Evolutionary conservation across 2,329 filamentous ascomycete species (phyloP).

Genomic region (Exserohilum rostratum): DNA sequence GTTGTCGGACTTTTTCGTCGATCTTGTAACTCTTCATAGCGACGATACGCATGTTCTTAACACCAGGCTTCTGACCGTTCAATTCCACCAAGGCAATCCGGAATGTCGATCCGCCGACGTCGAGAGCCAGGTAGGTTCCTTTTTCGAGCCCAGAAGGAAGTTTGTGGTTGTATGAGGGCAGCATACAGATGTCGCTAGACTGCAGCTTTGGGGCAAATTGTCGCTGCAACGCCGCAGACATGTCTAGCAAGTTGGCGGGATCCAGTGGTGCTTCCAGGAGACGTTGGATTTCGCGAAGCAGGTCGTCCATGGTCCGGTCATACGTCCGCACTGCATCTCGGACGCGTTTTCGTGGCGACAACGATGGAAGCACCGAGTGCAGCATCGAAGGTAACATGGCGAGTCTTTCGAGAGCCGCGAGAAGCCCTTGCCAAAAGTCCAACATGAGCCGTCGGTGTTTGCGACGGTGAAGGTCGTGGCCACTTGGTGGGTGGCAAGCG

Average conservation of each 20-base stretch:
- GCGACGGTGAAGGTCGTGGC: conserved; percentile 24
- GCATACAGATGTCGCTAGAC: conserved; percentile 65
- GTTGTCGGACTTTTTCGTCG: conserved; percentile 60
- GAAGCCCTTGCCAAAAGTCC: conserved; percentile 49
- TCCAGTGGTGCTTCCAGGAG: conserved; percentile 54
- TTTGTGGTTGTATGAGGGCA: conserved; percentile 68
- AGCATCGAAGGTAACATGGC: conserved; percentile 50
- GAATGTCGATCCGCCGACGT: conserved; percentile 71
- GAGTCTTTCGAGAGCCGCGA: conserved; percentile 47
- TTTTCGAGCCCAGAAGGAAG: conserved; percentile 65
- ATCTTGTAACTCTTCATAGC: conserved; percentile 62
- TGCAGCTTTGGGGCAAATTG: conserved; percentile 63
- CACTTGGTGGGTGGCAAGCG: conserved; percentile 21
- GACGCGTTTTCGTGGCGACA: conserved; percentile 41
- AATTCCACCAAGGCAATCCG: conserved; percentile 66
- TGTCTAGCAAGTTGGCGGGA: conserved; percentile 49
- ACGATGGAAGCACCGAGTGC: conserved; percentile 45
- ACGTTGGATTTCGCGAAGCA: conserved; percentile 51
- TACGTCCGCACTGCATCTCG: conserved; percentile 49
- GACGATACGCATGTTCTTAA: conserved; percentile 60
- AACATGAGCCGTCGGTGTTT: conserved; percentile 47
- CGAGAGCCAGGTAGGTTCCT: conserved; percentile 66
- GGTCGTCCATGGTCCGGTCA: conserved; percentile 56
- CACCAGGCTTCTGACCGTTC: conserved; percentile 52
- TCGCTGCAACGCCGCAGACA: conserved; percentile 53